Conservation (phyloP, 2,329 filamentous ascomycete genomes). For the Onygenales sp. region DNA sequence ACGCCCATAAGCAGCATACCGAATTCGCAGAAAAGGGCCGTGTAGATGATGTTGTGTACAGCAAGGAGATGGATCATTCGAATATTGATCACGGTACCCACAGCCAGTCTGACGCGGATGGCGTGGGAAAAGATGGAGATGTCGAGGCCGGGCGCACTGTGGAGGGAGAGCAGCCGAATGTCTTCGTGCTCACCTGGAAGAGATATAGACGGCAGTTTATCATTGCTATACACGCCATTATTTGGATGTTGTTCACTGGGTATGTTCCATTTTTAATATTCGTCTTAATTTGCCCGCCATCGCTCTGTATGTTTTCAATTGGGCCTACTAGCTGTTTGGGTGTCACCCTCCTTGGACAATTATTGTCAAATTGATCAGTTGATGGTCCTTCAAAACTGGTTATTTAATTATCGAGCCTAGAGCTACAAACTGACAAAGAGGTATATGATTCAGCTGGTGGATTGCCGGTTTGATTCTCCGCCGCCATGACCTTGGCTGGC, state of each 20-base stretch:
- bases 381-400: not conserved
- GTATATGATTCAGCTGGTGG: conserved; percentile 53
- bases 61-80: conserved; percentile 34
- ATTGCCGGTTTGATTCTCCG: conserved; percentile 66
- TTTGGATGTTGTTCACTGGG: conserved; percentile 46
- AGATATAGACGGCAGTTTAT: conserved; percentile 23
- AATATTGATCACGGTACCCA: conserved; percentile 29
- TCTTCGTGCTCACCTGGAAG: conserved; percentile 18
- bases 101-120: conserved; percentile 13
- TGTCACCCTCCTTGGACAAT: too few species aligned
- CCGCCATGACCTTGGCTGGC: conserved; percentile 64
- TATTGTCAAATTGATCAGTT: not conserved
- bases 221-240: conserved; percentile 37
- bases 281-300: not conserved
- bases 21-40: not conserved
- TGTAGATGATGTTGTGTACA: conserved; percentile 1
- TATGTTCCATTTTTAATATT: conserved; percentile 16
- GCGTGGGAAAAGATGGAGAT: conserved; percentile 20
- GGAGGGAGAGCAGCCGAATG: conserved; percentile 11
- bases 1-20: not conserved
- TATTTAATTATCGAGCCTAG: not conserved
- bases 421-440: not conserved
- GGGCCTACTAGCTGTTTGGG: too few species aligned
- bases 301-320: not conserved
- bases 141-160: conserved; percentile 36